These are phyloP conservation scores for Trichoderma arundinaceum DNA, from an alignment of 2,329 filamentous ascomycete species.

Conservation along the genomic window DNA sequence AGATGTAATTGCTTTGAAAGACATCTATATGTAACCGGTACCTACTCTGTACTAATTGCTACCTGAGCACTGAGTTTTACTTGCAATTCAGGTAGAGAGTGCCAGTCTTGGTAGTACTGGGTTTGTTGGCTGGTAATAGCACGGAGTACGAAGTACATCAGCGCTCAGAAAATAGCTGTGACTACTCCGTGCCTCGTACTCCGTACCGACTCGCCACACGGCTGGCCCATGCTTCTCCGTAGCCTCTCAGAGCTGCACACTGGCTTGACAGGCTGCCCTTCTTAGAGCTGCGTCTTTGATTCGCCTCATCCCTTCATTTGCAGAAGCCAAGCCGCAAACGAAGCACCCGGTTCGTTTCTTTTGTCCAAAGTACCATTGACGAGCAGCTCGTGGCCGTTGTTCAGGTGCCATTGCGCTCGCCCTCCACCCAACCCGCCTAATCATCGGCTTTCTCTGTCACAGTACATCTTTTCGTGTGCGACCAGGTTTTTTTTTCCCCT, in stretches of 20 bases:
- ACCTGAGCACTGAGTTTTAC: too few species aligned
- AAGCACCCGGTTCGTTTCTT: neutral
- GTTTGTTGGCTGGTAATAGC: too few species aligned
- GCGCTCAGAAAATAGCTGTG: too few species aligned
- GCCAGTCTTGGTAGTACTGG: too few species aligned
- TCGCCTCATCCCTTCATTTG: constrained; percentile 13
- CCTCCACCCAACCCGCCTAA: constrained; percentile 35
- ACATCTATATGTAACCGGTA: too few species aligned
- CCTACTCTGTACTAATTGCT: too few species aligned
- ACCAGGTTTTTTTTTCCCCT: constrained; percentile 29
- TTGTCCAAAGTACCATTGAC: neutral
- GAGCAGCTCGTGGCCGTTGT: neutral
- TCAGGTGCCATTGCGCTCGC: constrained; percentile 33
- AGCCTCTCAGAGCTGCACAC: constrained; percentile 24
- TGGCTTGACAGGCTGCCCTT: constrained; percentile 11
- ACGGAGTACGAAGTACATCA: too few species aligned
- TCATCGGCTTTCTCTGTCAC: constrained; percentile 38
- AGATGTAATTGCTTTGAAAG: too few species aligned
- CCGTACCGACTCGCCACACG: constrained; percentile 18
- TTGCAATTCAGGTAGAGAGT: too few species aligned
- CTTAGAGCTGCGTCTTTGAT: neutral
- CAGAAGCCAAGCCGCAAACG: constrained; percentile 10
- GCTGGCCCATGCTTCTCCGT: constrained; percentile 22
- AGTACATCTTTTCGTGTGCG: constrained; percentile 32
- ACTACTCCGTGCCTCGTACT: neutral